Percentiles rank a stretch among this genome's conserved stretches.
These are phyloP conservation scores for Trichoderma sp. DNA, from an alignment of 2,329 filamentous ascomycete genomes.

Conservation along the genomic window DNA sequence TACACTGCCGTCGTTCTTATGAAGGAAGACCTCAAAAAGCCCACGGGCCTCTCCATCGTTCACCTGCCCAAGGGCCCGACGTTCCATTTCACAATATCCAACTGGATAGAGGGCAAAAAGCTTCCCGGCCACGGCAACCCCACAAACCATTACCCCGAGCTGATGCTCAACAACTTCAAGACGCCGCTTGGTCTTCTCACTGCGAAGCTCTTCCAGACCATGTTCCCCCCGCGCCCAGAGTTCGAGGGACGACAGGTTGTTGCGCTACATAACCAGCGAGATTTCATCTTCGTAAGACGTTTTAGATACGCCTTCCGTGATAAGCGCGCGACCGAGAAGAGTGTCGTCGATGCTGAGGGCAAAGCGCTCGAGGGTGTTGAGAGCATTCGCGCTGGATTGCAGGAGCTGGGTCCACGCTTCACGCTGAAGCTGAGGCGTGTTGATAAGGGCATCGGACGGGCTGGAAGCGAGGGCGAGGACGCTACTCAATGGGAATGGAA, in stretches of 20 bases:
- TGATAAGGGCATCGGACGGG: constrained; percentile 78
- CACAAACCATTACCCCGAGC: constrained; percentile 85
- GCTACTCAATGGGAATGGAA: constrained; percentile 97
- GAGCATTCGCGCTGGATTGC: constrained; percentile 79
- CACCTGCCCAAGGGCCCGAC: constrained; percentile 83
- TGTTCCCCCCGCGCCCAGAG: constrained; percentile 72
- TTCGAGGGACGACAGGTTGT: constrained; percentile 84
- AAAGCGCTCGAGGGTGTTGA: constrained; percentile 82
- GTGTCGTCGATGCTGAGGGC: constrained; percentile 76
- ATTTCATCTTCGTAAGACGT: constrained; percentile 90
- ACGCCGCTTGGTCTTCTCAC: constrained; percentile 88
- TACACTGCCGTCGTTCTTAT: constrained; percentile 84
- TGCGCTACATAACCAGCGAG: constrained; percentile 90
- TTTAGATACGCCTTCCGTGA: constrained; percentile 94
- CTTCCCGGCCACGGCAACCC: constrained; percentile 85
- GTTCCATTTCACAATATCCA: constrained; percentile 87
- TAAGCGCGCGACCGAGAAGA: constrained; percentile 82
- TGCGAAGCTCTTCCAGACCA: constrained; percentile 69
- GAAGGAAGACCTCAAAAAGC: constrained; percentile 85
- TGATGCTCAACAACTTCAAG: constrained; percentile 91
- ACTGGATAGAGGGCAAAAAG: constrained; percentile 85
- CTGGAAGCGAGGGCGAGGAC: constrained; percentile 65
- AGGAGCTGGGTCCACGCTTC: constrained; percentile 80
- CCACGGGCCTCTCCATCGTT: constrained; percentile 77
- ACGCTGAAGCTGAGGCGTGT: constrained; percentile 81